A percentile compares a stretch with the other conserved stretches of the same genome.
Evolutionary conservation across 1,139 yeast species (phyloP).

Genomic region (Chernovozyma aurita): DNA sequence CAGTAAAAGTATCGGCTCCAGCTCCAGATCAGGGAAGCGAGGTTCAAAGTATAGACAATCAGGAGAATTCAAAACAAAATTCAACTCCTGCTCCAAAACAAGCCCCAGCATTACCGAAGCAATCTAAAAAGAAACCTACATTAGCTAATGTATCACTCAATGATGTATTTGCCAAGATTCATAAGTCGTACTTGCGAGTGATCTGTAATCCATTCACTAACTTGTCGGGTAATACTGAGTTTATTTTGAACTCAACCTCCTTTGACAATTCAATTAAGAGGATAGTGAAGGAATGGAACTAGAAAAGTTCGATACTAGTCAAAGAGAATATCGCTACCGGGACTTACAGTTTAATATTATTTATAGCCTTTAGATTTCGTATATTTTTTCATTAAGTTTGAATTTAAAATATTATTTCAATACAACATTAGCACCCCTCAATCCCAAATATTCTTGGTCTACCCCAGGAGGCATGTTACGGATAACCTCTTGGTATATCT

Average conservation of each 20-base stretch:
- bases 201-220: conserved; percentile 56
- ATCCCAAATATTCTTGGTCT: conserved; percentile 86
- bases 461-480: conserved; percentile 83
- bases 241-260: conserved; percentile 24
- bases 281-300: conserved; percentile 33
- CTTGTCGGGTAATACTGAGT: conserved; percentile 21
- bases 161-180: conserved; percentile 38
- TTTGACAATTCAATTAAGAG: conserved; percentile 36
- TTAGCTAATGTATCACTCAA: conserved; percentile 11
- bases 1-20: too few relatives aligned
- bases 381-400: too few relatives aligned
- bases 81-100: neutral
- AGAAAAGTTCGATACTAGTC: too few relatives aligned
- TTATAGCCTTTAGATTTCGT: neutral
- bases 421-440: conserved; percentile 85
- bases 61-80: conserved; percentile 10
- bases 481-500: conserved; percentile 74
- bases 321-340: neutral
- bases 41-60: neutral
- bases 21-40: neutral
- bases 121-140: neutral
- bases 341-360: too few relatives aligned
- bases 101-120: neutral
- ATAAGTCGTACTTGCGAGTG: conserved; percentile 45
- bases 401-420: too few relatives aligned